Conservation (phyloP, 164 flowering plant genomes). For the Liriodendron chinense region DNA sequence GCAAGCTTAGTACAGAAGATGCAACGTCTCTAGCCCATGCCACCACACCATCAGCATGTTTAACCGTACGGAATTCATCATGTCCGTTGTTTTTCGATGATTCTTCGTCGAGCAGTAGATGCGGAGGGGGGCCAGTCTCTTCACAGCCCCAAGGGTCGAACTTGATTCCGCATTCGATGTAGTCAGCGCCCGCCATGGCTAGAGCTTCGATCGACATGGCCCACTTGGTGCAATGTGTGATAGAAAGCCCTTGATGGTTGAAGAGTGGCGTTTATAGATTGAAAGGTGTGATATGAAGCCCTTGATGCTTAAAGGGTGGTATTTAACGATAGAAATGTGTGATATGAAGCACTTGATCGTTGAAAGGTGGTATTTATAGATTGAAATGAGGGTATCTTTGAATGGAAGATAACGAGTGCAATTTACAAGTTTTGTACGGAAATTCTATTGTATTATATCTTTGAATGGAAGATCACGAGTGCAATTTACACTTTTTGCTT, state of each 20-base stretch:
- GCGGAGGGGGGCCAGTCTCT: neutral
- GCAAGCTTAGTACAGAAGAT: neutral
- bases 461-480: too few relatives aligned
- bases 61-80: neutral
- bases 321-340: too few relatives aligned
- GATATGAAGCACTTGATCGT: too few relatives aligned
- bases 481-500: too few relatives aligned
- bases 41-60: neutral
- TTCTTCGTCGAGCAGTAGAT: neutral
- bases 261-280: neutral
- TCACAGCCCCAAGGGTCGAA: neutral
- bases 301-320: neutral
- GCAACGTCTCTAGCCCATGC: slow-evolving; percentile 20
- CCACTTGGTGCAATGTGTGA: too few relatives aligned
- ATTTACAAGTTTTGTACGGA: too few relatives aligned
- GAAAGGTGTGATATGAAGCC: neutral
- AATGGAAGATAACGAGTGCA: too few relatives aligned
- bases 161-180: neutral
- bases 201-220: slow-evolving; percentile 20
- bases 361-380: too few relatives aligned
- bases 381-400: too few relatives aligned
- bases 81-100: neutral
- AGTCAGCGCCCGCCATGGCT: slow-evolving; percentile 19
- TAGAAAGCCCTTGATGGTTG: neutral
- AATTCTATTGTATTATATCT: too few relatives aligned